Percentiles rank a stretch among this genome's conserved stretches.
These are phyloP conservation scores for Trichophyton rubrum DNA, from an alignment of 2,329 filamentous ascomycete genomes.

Conservation along the genomic window DNA sequence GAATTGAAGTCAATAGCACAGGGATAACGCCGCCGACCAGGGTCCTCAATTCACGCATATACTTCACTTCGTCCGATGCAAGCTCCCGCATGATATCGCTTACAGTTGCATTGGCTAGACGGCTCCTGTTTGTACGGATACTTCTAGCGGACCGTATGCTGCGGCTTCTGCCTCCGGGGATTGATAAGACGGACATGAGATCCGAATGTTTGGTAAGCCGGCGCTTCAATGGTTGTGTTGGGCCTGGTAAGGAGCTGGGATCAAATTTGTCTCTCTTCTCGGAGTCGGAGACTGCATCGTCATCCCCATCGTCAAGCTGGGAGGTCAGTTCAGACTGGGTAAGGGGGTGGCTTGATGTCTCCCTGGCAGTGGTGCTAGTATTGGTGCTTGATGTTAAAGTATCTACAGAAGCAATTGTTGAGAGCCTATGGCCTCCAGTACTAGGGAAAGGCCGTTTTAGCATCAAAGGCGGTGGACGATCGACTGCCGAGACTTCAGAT, in stretches of 20 bases:
- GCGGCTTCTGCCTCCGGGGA: constrained; percentile 43
- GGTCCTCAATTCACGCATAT: constrained; percentile 81
- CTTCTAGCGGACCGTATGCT: constrained; percentile 68
- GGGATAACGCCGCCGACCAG: constrained; percentile 91
- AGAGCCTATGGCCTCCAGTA: constrained; percentile 42
- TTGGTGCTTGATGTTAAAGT: constrained; percentile 29
- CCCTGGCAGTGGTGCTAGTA: background rate
- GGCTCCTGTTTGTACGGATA: constrained; percentile 59
- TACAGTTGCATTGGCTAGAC: constrained; percentile 54
- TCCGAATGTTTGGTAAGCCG: constrained; percentile 85
- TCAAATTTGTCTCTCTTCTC: constrained; percentile 37
- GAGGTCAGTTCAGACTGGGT: constrained; percentile 5
- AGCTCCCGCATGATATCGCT: constrained; percentile 70
- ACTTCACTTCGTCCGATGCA: constrained; percentile 69
- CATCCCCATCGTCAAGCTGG: constrained; percentile 8
- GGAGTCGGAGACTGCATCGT: constrained; percentile 18
- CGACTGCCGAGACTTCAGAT: constrained; percentile 27
- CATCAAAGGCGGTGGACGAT: constrained; percentile 29
- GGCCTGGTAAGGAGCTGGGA: constrained; percentile 32
- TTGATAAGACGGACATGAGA: constrained; percentile 79
- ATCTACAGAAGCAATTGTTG: constrained; percentile 48
- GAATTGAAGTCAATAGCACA: constrained; percentile 72
- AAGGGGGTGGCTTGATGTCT: background rate
- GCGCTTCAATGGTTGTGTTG: constrained; percentile 50
- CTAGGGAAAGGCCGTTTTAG: constrained; percentile 39